Evolutionary conservation across 306 rosid genomes (phyloP), one percentile per base, ranked within the genome.

Genomic region (Castanea crenata): DNA sequence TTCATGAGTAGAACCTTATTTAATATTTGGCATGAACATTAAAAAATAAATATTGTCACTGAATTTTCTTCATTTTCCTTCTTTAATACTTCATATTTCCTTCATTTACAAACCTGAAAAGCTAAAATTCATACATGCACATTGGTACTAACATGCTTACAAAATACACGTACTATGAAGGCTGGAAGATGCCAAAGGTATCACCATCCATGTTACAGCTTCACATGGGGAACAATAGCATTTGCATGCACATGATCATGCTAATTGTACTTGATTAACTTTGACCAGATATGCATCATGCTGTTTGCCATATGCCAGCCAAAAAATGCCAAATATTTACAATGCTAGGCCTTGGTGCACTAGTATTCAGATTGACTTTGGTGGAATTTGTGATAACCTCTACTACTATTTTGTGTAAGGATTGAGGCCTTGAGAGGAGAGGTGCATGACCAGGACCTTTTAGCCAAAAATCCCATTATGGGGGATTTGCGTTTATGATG

Each of bases 381-480:
- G 86, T 55, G 55, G 31, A 23, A 89, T 80, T 83, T 64, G 88
- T 69, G 99, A 90, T 80, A 95, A 25, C 89, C 85, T 95, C 98
- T 69, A 90, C 85, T 74, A 95, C 78, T 44, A 95, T 82, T 86
- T 91, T 95, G 90, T 95, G 95, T 44, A 95, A 79, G 59, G 98
- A 97, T 87, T 95, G 99, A 79, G 98, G 98, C 84, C 88, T 95
- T 34, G 99, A 95, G 93, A 95, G 93, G 78, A 93, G 91, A 2
- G 99, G 99, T 8, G 98, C 88, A 83, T 95, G 99, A 85, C 93
- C 98, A 3, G 98, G 92, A 10, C 94, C 93, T 80, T 95, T 95
- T 59, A 95, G 74, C 52, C 83, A 81, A 75, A 93, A 90, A 69
- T 90, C 94, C 77, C 85, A 83, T 55, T 95, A 92, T 1, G 98